Conservation (phyloP, 148 eudicot genomes). For the Rhododendron molle region DNA sequence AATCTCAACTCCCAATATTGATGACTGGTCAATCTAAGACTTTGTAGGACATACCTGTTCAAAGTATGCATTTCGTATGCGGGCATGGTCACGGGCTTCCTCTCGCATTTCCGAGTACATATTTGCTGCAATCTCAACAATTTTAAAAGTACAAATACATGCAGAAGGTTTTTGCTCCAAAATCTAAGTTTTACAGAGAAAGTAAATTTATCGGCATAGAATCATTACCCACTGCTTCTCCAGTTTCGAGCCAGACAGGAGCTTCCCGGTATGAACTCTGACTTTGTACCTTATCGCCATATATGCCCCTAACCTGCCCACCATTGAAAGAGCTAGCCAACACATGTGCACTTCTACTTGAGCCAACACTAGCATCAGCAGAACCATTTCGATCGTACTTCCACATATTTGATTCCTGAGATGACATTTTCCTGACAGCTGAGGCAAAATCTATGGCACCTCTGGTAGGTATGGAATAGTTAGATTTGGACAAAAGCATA, state of each 20-base stretch:
- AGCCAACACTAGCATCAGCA: constrained; percentile 56
- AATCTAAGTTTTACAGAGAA: constrained; percentile 8
- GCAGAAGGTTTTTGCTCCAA: constrained; percentile 16
- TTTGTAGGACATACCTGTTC: constrained; percentile 69
- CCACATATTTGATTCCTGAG: constrained; percentile 72
- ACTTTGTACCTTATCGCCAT: constrained; percentile 53
- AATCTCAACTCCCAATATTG: neutral
- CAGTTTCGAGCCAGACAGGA: constrained; percentile 96
- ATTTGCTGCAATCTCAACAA: constrained; percentile 69
- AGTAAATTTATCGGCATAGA: constrained; percentile 15
- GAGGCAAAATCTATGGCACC: constrained; percentile 85
- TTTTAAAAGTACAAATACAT: constrained; percentile 37
- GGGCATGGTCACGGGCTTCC: constrained; percentile 95
- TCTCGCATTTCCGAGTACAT: constrained; percentile 83
- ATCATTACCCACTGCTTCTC: constrained; percentile 90
- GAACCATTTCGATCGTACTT: constrained; percentile 70
- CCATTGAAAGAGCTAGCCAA: constrained; percentile 51
- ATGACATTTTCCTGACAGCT: constrained; percentile 77
- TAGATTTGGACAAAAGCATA: constrained; percentile 46
- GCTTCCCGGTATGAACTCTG: constrained; percentile 60
- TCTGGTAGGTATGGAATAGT: constrained; percentile 55
- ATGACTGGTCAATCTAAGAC: neutral
- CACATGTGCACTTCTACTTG: constrained; percentile 73
- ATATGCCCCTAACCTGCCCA: constrained; percentile 51
- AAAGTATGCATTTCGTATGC: constrained; percentile 75